Evolutionary conservation across 192 early-diverging fungal species (phyloP).

Genomic region (Coemansia sp.): DNA sequence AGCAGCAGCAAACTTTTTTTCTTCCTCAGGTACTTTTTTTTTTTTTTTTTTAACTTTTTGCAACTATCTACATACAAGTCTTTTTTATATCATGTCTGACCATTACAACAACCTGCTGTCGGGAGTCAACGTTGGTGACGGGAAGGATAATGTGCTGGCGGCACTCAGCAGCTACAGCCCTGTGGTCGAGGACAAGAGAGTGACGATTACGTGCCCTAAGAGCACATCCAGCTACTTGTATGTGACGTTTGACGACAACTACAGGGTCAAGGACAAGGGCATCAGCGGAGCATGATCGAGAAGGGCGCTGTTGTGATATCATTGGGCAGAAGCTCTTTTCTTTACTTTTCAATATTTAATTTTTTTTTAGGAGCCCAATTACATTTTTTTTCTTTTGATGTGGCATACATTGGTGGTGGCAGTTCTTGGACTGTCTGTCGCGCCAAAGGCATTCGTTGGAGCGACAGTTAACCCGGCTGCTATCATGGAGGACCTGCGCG

Average conservation of each 20-base stretch:
- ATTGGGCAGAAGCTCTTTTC: not conserved
- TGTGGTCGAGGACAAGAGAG: slow-evolving; percentile 3
- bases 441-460: not conserved
- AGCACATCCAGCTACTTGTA: slow-evolving; percentile 8
- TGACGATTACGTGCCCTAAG: slow-evolving; percentile 21
- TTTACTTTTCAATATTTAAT: not conserved
- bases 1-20: not conserved
- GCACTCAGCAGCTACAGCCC: slow-evolving; percentile 5
- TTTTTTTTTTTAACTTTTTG: not conserved
- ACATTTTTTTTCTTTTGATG: not conserved
- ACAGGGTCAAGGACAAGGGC: slow-evolving; percentile 4
- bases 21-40: not conserved
- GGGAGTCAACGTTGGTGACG: slow-evolving; percentile 12
- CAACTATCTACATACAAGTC: not conserved
- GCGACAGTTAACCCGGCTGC: slow-evolving; percentile 21
- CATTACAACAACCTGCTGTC: slow-evolving; percentile 10
- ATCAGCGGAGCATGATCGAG: not conserved
- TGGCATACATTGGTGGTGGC: not conserved
- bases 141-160: slow-evolving; percentile 8
- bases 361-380: not conserved
- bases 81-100: slow-evolving; percentile 10
- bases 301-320: not conserved
- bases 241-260: slow-evolving; percentile 10
- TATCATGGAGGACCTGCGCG: slow-evolving; percentile 42
- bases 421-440: not conserved